Evolutionary conservation across 2,329 filamentous ascomycete species (phyloP), one percentile per base, ranked within the genome.

Genomic region (Aspergillus neotritici): DNA sequence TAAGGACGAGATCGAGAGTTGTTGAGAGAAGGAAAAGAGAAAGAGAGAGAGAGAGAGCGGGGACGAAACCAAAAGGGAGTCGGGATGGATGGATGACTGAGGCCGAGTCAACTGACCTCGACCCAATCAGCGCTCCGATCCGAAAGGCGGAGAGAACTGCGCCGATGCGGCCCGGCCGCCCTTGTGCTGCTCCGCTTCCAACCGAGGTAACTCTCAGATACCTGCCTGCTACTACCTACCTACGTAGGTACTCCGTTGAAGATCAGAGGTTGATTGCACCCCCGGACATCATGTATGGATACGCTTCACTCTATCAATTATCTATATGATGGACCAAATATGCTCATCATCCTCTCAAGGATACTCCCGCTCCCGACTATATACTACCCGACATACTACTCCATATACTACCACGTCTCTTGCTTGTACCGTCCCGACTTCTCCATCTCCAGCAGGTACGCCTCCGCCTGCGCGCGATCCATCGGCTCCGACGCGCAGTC

Each of bases 391-490:
- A n/a, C n/a, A n/a, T n/a, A n/a, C n/a, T n/a, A n/a, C n/a, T n/a
- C n/a, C n/a, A 28, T 15, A 15, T 14, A 37, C 31, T 46, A 86
- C 83, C 83, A 86, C 5, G 83, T 86, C 65, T 86, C 83, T 58
- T 85, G 82, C 55, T 78, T 79, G 61, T 82, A 86, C 44, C 78
- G 65, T 9, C 79, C 80, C 15, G 60, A 66, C 59, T 76, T 83
- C 64, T 85, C 82, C 75, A 85, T 75, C 4, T 51, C 57, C 16
- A 68, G 66, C 9, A 86, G 50, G 57, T 76, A 77, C 16, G 58
- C 66, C 55, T 83, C 80, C 0, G 80, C 81, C 8, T 70, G 70
- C 17, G 74, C 67, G 37, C 72, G 60, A 37, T 50, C 63, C 37
- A 62, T 61, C 21, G 49, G 44, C 40, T 56, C 45, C 10, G 50